Conservation (phyloP, 1,284 basidiomycete species). For the Inonotus obliquus region DNA sequence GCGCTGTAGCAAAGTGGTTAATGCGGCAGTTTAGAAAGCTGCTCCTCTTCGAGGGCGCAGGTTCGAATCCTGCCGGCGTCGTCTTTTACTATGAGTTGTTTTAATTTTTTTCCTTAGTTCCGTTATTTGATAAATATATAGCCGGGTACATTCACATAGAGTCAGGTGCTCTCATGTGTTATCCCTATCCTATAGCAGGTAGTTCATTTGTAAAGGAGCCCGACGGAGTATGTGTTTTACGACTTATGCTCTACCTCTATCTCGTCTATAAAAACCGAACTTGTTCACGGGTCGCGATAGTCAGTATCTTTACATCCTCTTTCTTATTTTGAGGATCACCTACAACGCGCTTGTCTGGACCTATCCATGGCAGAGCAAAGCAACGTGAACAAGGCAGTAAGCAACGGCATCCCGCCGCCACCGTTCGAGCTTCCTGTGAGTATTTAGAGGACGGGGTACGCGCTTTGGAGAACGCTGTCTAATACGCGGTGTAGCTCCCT, state of each 20-base stretch:
- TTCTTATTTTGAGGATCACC: no score
- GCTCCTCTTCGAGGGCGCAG: conserved; percentile 17
- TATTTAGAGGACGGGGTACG: not conserved
- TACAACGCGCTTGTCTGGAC: no score
- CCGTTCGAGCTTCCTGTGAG: conserved; percentile 31
- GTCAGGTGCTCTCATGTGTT: not conserved
- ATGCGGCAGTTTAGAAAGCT: conserved; percentile 15
- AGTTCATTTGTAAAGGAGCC: not conserved
- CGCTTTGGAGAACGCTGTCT: not conserved
- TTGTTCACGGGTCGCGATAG: no score
- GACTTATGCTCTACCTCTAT: not conserved
- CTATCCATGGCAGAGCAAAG: conserved; percentile 5
- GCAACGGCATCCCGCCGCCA: conserved; percentile 30
- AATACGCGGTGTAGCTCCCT: conserved; percentile 35
- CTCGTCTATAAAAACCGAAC: not conserved
- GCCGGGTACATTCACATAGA: no score
- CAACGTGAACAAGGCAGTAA: conserved; percentile 25
- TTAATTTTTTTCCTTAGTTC: no score
- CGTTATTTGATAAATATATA: no score
- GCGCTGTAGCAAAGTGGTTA: conserved; percentile 16
- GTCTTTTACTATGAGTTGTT: not conserved
- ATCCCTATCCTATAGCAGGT: not conserved
- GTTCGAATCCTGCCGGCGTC: conserved; percentile 18
- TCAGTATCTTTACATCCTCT: no score
- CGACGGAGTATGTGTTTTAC: not conserved